Percentiles rank a stretch among this genome's conserved stretches.
Evolutionary conservation across 2,329 filamentous ascomycete genomes (phyloP).

Genomic region (Diplocarpon mali): DNA sequence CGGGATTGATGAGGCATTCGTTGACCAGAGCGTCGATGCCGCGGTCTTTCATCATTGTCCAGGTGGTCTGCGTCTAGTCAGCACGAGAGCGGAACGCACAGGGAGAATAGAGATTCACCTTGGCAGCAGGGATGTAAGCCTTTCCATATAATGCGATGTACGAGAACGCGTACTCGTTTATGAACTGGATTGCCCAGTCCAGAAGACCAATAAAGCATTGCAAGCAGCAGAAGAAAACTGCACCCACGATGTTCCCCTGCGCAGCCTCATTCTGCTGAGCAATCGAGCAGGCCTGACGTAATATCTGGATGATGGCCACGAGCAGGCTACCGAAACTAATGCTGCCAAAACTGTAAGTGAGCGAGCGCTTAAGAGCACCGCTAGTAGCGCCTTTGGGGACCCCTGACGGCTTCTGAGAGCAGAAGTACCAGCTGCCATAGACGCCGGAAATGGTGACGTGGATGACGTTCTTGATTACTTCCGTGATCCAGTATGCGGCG

Average conservation of each 20-base stretch:
- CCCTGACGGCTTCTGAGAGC: slow-evolving; percentile 43
- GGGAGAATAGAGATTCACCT: slow-evolving; percentile 38
- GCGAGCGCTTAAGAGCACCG: slow-evolving; percentile 67
- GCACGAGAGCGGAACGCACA: not conserved
- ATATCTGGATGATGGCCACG: slow-evolving; percentile 75
- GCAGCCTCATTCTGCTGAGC: slow-evolving; percentile 54
- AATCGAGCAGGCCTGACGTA: slow-evolving; percentile 74
- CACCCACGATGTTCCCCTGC: slow-evolving; percentile 57
- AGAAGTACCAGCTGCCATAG: slow-evolving; percentile 92
- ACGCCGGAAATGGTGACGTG: slow-evolving; percentile 81
- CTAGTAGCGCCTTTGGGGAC: slow-evolving; percentile 72
- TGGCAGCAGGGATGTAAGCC: slow-evolving; percentile 73
- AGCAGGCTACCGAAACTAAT: slow-evolving; percentile 79
- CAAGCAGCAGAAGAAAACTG: slow-evolving; percentile 61
- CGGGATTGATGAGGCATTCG: slow-evolving; percentile 34
- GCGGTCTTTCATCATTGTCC: slow-evolving; percentile 74
- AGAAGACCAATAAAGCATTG: slow-evolving; percentile 67
- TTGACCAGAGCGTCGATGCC: slow-evolving; percentile 86
- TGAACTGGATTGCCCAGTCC: slow-evolving; percentile 77
- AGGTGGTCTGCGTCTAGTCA: slow-evolving; percentile 23
- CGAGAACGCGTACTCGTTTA: slow-evolving; percentile 87
- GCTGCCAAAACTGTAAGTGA: slow-evolving; percentile 88
- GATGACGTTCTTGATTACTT: slow-evolving; percentile 89
- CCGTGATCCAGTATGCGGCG: slow-evolving; percentile 85
- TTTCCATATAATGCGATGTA: slow-evolving; percentile 93